Percentiles rank a stretch among this genome's conserved stretches.
Conservation (phyloP, 75 land plant species). For the Picea glauca region DNA sequence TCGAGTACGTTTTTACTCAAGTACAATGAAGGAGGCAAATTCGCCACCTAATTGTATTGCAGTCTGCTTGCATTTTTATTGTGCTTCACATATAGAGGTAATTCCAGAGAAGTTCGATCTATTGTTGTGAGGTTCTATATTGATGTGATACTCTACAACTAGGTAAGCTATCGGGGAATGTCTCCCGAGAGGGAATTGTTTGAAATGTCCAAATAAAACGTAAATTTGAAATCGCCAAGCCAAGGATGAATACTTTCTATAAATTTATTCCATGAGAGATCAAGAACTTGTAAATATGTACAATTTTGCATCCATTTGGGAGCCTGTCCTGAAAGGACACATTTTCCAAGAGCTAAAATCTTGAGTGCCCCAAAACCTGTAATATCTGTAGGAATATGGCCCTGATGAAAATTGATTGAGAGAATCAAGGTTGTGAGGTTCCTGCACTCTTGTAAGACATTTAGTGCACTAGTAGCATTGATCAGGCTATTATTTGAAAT, state of each 20-base stretch:
- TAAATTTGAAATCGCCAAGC: conserved; percentile 20
- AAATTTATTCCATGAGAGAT: conserved; percentile 45
- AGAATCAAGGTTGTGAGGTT: conserved; percentile 31
- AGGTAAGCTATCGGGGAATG: conserved; percentile 29
- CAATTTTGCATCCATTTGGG: conserved; percentile 33
- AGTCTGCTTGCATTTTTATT: conserved; percentile 20
- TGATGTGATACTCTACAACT: conserved; percentile 32
- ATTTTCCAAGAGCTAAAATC: conserved; percentile 29
- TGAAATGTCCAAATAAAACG: conserved; percentile 48
- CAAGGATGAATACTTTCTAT: conserved; percentile 40
- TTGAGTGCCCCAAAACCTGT: conserved; percentile 25
- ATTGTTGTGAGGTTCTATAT: conserved; percentile 8
- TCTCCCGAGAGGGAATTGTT: conserved; percentile 44
- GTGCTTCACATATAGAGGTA: conserved; percentile 38
- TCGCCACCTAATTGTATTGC: conserved; percentile 47
- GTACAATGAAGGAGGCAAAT: conserved; percentile 49
- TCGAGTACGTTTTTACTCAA: conserved; percentile 38
- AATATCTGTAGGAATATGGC: conserved; percentile 14
- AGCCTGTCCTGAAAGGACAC: conserved; percentile 20
- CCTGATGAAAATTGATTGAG: conserved; percentile 47
- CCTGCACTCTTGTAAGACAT: conserved; percentile 24
- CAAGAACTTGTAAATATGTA: conserved; percentile 35
- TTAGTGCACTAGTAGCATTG: conserved; percentile 23
- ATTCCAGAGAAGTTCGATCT: conserved; percentile 6
- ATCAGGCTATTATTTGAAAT: conserved; percentile 25